Conservation (phyloP, 371 early-diverging fungal species). For the Lichtheimia ornata region DNA sequence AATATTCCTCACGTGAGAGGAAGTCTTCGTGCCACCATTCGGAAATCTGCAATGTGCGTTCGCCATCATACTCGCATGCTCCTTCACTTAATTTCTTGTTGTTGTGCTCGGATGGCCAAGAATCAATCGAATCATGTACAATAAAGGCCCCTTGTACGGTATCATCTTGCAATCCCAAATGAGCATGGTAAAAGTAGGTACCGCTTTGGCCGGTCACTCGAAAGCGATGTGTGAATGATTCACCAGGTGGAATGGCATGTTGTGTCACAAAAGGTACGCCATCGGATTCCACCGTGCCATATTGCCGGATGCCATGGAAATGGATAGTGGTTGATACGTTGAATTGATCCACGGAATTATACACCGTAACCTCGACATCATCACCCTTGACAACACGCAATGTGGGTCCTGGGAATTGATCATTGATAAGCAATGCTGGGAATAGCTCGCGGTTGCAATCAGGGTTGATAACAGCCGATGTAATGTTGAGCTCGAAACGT, state of each 20-base stretch:
- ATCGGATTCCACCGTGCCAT: constrained; percentile 33
- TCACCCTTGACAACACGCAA: constrained; percentile 40
- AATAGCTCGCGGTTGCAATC: constrained; percentile 26
- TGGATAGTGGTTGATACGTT: constrained; percentile 31
- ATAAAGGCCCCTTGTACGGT: constrained; percentile 51
- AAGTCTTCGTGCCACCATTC: constrained; percentile 50
- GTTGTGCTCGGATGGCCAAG: not conserved
- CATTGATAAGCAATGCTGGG: constrained; percentile 30
- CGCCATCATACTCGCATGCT: constrained; percentile 45
- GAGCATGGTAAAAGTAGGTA: constrained; percentile 59
- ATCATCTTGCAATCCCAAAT: constrained; percentile 45
- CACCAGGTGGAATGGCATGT: constrained; percentile 49
- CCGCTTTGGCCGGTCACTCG: constrained; percentile 40
- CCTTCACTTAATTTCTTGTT: constrained; percentile 10
- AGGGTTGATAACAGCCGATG: constrained; percentile 20
- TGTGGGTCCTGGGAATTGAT: constrained; percentile 46
- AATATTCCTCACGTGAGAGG: constrained; percentile 18
- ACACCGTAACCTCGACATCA: constrained; percentile 32
- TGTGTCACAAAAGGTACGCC: constrained; percentile 67
- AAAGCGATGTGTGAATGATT: constrained; percentile 48
- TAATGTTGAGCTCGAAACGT: constrained; percentile 22
- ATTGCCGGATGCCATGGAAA: constrained; percentile 47
- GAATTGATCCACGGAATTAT: constrained; percentile 17
- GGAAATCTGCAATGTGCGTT: constrained; percentile 35
- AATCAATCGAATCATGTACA: constrained; percentile 39